Conservation (phyloP, 2,329 filamentous ascomycete species). For the Trichophyton simii region DNA sequence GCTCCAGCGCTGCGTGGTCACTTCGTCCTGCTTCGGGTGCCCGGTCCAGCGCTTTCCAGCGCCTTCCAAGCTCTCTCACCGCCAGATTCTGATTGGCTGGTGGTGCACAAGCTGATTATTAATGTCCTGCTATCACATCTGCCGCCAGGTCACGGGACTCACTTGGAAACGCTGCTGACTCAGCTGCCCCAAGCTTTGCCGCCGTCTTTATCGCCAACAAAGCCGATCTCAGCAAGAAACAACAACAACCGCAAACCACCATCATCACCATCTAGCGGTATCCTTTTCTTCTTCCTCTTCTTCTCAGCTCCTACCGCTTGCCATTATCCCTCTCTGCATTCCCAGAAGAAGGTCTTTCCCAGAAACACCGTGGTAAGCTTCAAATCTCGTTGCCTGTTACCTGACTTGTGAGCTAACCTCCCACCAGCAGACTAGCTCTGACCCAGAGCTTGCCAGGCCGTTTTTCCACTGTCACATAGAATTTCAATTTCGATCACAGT, state of each 20-base stretch:
- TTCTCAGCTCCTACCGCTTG: constrained; percentile 1
- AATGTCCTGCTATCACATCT: neutral
- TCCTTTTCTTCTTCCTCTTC: constrained; percentile 6
- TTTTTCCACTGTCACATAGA: constrained; percentile 17
- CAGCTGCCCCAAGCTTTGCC: constrained; percentile 3
- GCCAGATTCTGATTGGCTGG: constrained; percentile 10
- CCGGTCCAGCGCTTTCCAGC: constrained; percentile 11
- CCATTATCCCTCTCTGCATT: neutral
- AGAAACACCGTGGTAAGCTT: neutral
- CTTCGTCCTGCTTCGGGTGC: neutral
- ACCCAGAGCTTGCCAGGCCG: neutral
- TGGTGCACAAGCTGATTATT: neutral
- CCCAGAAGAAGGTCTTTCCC: neutral
- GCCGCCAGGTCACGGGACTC: constrained; percentile 3
- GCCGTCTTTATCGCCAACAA: neutral
- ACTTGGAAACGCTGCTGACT: constrained; percentile 3
- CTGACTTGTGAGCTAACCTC: neutral
- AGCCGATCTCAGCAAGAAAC: constrained; percentile 4
- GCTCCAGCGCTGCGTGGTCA: constrained; percentile 6
- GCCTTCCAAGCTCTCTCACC: constrained; percentile 6
- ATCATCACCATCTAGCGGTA: neutral
- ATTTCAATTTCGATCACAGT: constrained; percentile 18
- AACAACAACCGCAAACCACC: neutral
- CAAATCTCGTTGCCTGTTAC: neutral
- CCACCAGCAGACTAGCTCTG: neutral